Evolutionary conservation across 768 basidiomycete genomes (phyloP).

Genomic region (Tephrocybe sp.): DNA sequence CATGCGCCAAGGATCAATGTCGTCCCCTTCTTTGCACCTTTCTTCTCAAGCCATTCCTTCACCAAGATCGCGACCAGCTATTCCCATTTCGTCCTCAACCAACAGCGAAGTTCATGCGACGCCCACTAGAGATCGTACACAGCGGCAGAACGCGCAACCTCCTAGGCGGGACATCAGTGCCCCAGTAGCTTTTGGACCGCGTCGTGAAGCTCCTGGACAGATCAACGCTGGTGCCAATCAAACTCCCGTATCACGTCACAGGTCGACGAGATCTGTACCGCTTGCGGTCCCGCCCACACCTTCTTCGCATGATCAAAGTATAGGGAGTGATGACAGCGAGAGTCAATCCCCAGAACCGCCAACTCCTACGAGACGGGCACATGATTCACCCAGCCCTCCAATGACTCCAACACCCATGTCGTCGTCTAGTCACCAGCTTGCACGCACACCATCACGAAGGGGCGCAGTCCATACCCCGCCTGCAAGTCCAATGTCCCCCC

Average conservation of each 20-base stretch:
- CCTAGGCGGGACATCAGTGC: conserved; percentile 38
- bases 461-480: conserved; percentile 33
- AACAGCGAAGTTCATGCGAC: conserved; percentile 45
- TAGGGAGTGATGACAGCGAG: conserved; percentile 16
- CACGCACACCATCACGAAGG: conserved; percentile 32
- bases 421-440: conserved; percentile 33
- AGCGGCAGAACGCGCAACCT: conserved; percentile 39
- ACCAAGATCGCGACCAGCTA: conserved; percentile 47
- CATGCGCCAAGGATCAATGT: conserved; percentile 68
- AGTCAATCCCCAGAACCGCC: conserved; percentile 32
- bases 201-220: conserved; percentile 18
- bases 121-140: conserved; percentile 43
- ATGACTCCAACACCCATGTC: conserved; percentile 47
- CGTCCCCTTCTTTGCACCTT: conserved; percentile 71
- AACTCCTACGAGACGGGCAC: conserved; percentile 35
- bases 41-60: conserved; percentile 57
- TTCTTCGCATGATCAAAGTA: conserved; percentile 18
- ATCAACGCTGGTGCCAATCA: conserved; percentile 17
- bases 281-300: conserved; percentile 27
- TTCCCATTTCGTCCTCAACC: conserved; percentile 49
- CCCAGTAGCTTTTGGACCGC: conserved; percentile 17
- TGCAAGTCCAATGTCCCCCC: conserved; percentile 37
- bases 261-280: conserved; percentile 30
- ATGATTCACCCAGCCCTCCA: conserved; percentile 44
- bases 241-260: conserved; percentile 28